Evolutionary conservation across 164 flowering plant genomes (phyloP).

Genomic region (Akebia trifoliata): DNA sequence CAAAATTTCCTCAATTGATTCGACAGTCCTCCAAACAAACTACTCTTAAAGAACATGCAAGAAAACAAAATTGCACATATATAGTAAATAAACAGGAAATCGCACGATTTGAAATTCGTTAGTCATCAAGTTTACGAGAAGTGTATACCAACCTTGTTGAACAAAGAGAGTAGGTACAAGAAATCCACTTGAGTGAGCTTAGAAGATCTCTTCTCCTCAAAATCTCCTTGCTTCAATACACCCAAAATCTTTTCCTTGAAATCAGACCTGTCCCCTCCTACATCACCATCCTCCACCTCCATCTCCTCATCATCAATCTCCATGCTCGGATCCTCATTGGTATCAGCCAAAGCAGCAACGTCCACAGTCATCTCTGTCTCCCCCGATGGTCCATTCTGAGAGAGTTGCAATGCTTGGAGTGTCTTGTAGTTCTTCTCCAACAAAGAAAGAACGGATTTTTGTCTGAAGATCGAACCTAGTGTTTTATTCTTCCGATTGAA

Average conservation of each 20-base stretch:
- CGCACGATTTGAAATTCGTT: too few relatives aligned
- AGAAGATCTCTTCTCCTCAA: conserved; percentile 74
- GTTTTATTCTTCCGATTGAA: conserved; percentile 87
- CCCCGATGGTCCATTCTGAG: conserved; percentile 24
- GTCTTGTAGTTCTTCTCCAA: conserved; percentile 89
- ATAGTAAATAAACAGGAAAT: too few relatives aligned
- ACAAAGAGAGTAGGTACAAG: conserved; percentile 64
- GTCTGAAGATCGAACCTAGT: conserved; percentile 78
- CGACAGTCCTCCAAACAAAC: too few relatives aligned
- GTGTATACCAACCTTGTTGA: conserved; percentile 82
- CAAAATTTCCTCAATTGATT: too few relatives aligned
- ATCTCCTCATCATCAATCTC: conserved; percentile 56
- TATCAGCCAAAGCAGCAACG: conserved; percentile 38
- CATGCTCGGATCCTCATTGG: conserved; percentile 33
- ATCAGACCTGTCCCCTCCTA: conserved; percentile 35
- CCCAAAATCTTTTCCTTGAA: conserved; percentile 63
- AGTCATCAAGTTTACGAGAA: too few relatives aligned
- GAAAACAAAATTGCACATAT: too few relatives aligned
- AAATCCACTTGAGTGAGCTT: conserved; percentile 82
- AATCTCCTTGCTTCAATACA: conserved; percentile 65
- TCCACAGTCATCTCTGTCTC: conserved; percentile 27
- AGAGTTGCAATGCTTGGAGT: conserved; percentile 48
- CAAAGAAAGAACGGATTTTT: conserved; percentile 55
- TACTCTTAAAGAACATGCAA: too few relatives aligned
- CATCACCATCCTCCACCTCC: conserved; percentile 51